A percentile compares a stretch with the other conserved stretches of the same genome.
These are phyloP conservation scores for Penicillium roqueforti DNA, from an alignment of 495 filamentous ascomycete genomes.

Conservation along the genomic window DNA sequence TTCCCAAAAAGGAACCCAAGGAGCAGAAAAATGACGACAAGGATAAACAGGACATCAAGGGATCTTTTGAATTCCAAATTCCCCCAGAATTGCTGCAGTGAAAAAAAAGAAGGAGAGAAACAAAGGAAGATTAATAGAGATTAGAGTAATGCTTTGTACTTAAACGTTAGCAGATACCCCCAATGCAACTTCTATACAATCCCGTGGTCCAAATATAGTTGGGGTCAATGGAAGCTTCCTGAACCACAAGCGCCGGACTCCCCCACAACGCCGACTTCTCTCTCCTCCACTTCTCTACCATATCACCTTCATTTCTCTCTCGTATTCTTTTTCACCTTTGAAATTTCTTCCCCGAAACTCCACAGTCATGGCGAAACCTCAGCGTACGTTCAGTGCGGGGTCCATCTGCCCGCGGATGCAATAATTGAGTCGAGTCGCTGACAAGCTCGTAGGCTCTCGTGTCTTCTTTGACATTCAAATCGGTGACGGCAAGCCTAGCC, in stretches of 20 bases:
- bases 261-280: slow-evolving; percentile 9
- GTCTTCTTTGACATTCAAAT: slow-evolving; percentile 91
- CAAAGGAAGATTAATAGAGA: slow-evolving; percentile 1
- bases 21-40: slow-evolving; percentile 17
- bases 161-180: slow-evolving; percentile 11
- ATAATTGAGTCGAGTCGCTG: slow-evolving; percentile 13
- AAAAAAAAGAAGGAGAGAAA: not conserved
- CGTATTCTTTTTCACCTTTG: slow-evolving; percentile 6
- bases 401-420: slow-evolving; percentile 17
- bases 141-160: slow-evolving; percentile 8
- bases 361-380: slow-evolving; percentile 35
- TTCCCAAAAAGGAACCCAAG: slow-evolving; percentile 50
- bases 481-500: slow-evolving; percentile 63
- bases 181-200: slow-evolving; percentile 13
- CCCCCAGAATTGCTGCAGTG: slow-evolving; percentile 41
- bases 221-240: slow-evolving; percentile 44
- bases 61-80: slow-evolving; percentile 36
- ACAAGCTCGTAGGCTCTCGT: slow-evolving; percentile 47
- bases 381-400: slow-evolving; percentile 38
- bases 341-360: not conserved
- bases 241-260: slow-evolving; percentile 23
- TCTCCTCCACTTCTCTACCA: slow-evolving; percentile 2
- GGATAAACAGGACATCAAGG: slow-evolving; percentile 17
- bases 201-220: not conserved
- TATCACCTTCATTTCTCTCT: slow-evolving; percentile 10